Conservation (phyloP, 2,329 filamentous ascomycete genomes). For the Xylariales sp. region DNA sequence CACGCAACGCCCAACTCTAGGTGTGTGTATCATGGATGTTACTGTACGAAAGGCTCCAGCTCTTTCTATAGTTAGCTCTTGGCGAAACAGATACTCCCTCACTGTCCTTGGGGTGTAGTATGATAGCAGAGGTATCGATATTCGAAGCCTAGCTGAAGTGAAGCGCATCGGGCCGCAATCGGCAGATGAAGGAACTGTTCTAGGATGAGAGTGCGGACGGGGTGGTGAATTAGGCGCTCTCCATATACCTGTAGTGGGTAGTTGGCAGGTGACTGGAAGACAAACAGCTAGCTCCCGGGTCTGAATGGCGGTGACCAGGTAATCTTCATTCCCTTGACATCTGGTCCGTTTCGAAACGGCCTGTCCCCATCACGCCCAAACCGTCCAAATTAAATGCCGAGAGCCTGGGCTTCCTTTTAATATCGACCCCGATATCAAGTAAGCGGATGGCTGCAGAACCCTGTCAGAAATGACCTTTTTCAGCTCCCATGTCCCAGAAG, state of each 20-base stretch:
- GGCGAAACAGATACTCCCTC: neutral
- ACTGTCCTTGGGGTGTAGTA: neutral
- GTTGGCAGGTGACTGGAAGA: neutral
- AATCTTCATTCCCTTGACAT: neutral
- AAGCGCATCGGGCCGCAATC: neutral
- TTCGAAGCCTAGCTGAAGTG: neutral
- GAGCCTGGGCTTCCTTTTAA: neutral
- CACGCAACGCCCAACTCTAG: neutral
- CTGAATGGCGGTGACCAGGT: neutral
- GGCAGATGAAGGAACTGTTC: neutral
- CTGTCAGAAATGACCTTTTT: constrained; percentile 3
- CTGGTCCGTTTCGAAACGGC: neutral
- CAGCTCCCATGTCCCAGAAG: constrained; percentile 12
- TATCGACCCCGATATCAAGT: constrained; percentile 7
- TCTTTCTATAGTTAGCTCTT: no score
- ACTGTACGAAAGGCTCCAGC: neutral
- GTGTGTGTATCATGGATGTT: neutral
- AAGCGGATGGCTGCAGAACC: constrained; percentile 9
- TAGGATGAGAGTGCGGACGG: neutral
- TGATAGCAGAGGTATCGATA: no score
- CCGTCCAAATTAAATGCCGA: constrained; percentile 25
- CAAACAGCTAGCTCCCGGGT: neutral
- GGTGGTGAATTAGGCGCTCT: no score
- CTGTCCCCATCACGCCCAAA: constrained; percentile 3
- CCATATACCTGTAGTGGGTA: neutral